Evolutionary conservation across 257 asterid species (phyloP).

Genomic region (Catharanthus roseus): DNA sequence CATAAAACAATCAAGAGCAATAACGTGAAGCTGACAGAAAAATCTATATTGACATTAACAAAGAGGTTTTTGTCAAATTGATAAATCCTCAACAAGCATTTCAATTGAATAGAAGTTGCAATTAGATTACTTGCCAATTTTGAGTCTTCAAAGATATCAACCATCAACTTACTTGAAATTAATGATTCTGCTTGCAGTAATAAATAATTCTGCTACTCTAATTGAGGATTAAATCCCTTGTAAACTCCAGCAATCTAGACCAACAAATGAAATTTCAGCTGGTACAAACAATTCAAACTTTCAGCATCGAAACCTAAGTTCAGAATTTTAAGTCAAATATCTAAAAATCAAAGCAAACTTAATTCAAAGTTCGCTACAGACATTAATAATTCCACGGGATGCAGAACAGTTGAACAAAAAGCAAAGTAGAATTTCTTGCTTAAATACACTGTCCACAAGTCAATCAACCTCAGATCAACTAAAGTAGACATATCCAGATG

Average conservation of each 20-base stretch:
- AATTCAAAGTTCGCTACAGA: background rate
- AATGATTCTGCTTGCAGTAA: background rate
- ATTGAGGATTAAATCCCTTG: background rate
- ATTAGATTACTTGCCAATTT: background rate
- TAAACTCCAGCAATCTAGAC: background rate
- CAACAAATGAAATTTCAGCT: background rate
- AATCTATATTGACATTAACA: background rate
- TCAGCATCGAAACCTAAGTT: background rate
- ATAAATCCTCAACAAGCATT: background rate
- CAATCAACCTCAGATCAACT: conserved; percentile 14
- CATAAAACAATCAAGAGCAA: background rate
- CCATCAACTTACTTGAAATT: background rate
- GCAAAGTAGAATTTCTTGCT: background rate
- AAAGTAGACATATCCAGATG: background rate
- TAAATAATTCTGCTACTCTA: background rate
- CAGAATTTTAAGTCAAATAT: background rate
- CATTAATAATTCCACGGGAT: background rate
- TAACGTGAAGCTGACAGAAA: background rate
- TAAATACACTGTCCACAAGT: background rate
- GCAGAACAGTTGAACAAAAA: background rate
- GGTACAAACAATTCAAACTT: background rate
- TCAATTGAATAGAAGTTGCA: background rate
- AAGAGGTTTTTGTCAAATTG: background rate
- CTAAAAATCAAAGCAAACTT: background rate
- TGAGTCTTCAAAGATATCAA: background rate